These are phyloP conservation scores for Knoxdaviesia proteae DNA, from an alignment of 2,329 filamentous ascomycete genomes.

Conservation along the genomic window DNA sequence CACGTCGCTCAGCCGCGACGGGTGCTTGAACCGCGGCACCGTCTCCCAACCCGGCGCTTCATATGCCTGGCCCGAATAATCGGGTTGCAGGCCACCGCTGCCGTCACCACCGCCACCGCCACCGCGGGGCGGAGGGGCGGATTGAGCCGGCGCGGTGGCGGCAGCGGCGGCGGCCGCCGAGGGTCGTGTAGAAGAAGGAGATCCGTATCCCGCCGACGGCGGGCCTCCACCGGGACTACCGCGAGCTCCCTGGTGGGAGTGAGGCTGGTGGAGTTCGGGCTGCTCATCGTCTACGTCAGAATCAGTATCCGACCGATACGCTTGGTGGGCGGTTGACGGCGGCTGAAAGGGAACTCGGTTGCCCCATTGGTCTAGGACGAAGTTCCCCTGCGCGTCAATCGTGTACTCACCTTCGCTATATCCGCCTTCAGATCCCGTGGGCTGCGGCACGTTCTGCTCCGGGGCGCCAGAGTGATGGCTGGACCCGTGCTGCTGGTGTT, in stretches of 20 bases:
- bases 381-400: slow-evolving; percentile 38
- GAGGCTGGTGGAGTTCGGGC: too few species aligned
- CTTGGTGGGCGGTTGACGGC: slow-evolving; percentile 19
- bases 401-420: slow-evolving; percentile 55
- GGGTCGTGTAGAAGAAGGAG: too few species aligned
- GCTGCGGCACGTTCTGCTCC: too few species aligned
- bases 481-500: neutral
- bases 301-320: slow-evolving; percentile 24
- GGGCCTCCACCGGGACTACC: too few species aligned
- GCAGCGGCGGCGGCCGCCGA: slow-evolving; percentile 9
- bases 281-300: slow-evolving; percentile 18
- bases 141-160: neutral
- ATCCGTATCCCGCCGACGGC: too few species aligned
- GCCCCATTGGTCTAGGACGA: slow-evolving; percentile 38
- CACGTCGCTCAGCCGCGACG: slow-evolving; percentile 73
- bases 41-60: slow-evolving; percentile 52
- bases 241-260: too few species aligned
- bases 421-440: slow-evolving; percentile 30
- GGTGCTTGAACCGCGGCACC: slow-evolving; percentile 67
- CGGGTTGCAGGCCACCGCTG: slow-evolving; percentile 9
- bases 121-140: too few species aligned
- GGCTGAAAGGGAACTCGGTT: slow-evolving; percentile 30
- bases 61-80: slow-evolving; percentile 48
- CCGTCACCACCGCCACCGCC: too few species aligned
- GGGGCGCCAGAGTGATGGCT: neutral